Evolutionary conservation across 805 yeast genomes (phyloP), one percentile per base, ranked within the genome.

Genomic region (Cyberlindnera mrakii): DNA sequence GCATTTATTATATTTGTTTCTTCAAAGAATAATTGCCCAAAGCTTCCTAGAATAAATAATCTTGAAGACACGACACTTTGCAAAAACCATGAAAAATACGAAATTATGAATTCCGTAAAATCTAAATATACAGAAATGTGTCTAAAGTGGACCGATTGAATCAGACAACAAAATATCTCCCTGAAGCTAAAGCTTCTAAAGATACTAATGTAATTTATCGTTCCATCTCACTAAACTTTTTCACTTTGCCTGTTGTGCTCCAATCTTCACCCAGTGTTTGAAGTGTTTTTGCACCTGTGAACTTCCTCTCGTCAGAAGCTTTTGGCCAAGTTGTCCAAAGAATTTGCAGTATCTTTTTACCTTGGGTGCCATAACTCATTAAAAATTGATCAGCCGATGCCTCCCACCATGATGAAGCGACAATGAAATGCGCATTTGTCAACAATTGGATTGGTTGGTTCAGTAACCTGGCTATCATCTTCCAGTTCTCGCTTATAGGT

Each of bases 361-460:
- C 93, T 65, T 91, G 98, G 5, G 49, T 62, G 0, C 90, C 89
- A 60, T 80, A 91, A 1, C 70, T 72, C 9, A 57, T 55, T 7
- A 71, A 41, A 43, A 91, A 76, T 34, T 78, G 70, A 8, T 52
- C 48, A 0, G 85, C 90, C 39, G 83, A 71, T 5, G 89, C 78
- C 51, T 93, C 98, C 96, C 97, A 88, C 97, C 97, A 90, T 30
- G 84, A 77, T 2, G 87, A 82, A 4, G 80, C 72, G 2, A 83
- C 75, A 0, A 79, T 70, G 57, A 72, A 90, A 59, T 90, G 96
- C 1, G 83, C 74, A 50, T 86, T 82, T 0, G 78, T 67, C 11
- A 89, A 56, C 13, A 74, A 59, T 0, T 66, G 65, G 3, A 56
- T 30, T 1, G 78, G 74, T 0, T 73, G 65, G 62, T 93, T 89